These are phyloP conservation scores for Rhodotorula toruloides DNA, from an alignment of 768 basidiomycete genomes.

Conservation along the genomic window DNA sequence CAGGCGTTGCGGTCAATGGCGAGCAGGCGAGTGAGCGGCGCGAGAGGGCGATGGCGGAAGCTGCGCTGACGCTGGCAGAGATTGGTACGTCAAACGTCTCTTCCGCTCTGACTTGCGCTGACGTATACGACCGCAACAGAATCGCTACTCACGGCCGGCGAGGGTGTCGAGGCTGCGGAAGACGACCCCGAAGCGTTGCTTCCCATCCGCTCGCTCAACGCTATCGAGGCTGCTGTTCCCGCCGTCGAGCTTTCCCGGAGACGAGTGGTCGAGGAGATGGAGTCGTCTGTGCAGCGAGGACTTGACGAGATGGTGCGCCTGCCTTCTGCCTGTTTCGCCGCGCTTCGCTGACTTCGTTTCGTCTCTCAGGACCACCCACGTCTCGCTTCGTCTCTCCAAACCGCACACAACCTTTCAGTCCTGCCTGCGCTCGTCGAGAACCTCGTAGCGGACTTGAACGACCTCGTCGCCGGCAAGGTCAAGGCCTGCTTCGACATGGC, in stretches of 20 bases:
- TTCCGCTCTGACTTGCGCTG: background rate
- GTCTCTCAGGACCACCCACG: constrained; percentile 71
- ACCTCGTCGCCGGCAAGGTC: constrained; percentile 76
- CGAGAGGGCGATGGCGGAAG: constrained; percentile 83
- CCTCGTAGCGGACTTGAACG: constrained; percentile 70
- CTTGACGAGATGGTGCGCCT: constrained; percentile 65
- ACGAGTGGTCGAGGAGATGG: constrained; percentile 78
- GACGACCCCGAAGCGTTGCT: constrained; percentile 46
- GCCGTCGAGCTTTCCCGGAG: constrained; percentile 66
- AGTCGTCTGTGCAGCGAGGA: constrained; percentile 77
- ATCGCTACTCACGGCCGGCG: constrained; percentile 3
- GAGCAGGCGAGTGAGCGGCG: constrained; percentile 61
- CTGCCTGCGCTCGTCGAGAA: constrained; percentile 75
- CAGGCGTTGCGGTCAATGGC: background rate
- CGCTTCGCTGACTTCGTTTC: background rate
- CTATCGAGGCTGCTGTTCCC: constrained; percentile 64
- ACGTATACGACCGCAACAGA: constrained; percentile 5
- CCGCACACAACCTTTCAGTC: constrained; percentile 83
- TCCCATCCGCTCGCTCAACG: constrained; percentile 67
- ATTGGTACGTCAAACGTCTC: constrained; percentile 46
- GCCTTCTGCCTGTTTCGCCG: background rate
- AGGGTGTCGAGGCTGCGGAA: background rate
- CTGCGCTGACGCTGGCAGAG: constrained; percentile 90
- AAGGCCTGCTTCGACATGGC: constrained; percentile 76
- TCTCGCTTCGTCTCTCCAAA: constrained; percentile 88